Percentiles rank a stretch among this genome's conserved stretches.
These are phyloP conservation scores for Geotrichum klebahnii DNA, from an alignment of 1,139 yeast genomes.

Conservation along the genomic window DNA sequence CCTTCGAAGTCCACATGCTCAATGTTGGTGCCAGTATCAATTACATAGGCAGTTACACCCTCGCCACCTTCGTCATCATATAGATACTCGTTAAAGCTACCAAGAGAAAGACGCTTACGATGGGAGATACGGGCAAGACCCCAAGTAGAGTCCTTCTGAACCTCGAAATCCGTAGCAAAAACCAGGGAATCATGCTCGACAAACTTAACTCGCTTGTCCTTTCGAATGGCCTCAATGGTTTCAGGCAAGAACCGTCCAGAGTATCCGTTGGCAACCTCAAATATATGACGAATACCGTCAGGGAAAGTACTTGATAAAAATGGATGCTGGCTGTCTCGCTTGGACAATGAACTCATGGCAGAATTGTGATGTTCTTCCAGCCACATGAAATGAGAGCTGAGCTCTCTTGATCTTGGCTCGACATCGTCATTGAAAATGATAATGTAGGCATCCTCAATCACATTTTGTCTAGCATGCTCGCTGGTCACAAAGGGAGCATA, in stretches of 20 bases:
- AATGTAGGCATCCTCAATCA: conserved; percentile 23
- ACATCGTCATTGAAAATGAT: conserved; percentile 23
- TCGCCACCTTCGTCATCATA: conserved; percentile 78
- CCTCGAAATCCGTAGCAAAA: conserved; percentile 55
- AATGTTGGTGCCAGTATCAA: conserved; percentile 84
- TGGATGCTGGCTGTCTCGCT: conserved; percentile 36
- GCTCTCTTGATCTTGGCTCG: conserved; percentile 19
- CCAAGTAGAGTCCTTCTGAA: conserved; percentile 91
- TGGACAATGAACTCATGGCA: conserved; percentile 13
- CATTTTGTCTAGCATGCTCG: conserved; percentile 17
- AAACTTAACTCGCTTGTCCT: conserved; percentile 49
- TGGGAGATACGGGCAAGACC: conserved; percentile 92
- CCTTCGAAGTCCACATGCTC: conserved; percentile 78
- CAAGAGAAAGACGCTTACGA: conserved; percentile 52
- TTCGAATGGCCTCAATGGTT: conserved; percentile 53
- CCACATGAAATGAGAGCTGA: conserved; percentile 21
- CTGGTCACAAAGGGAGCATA: conserved; percentile 22
- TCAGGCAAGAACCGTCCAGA: conserved; percentile 68
- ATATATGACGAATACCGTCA: conserved; percentile 61
- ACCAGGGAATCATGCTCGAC: conserved; percentile 81
- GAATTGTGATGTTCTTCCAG: conserved; percentile 18
- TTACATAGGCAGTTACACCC: conserved; percentile 81
- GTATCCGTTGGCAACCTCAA: conserved; percentile 52
- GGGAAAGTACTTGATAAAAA: conserved; percentile 42
- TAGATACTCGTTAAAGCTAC: conserved; percentile 75